phyloP scores from a whole-genome alignment of 495 filamentous ascomycete species.

The Penicillium bialowiezense region DNA sequence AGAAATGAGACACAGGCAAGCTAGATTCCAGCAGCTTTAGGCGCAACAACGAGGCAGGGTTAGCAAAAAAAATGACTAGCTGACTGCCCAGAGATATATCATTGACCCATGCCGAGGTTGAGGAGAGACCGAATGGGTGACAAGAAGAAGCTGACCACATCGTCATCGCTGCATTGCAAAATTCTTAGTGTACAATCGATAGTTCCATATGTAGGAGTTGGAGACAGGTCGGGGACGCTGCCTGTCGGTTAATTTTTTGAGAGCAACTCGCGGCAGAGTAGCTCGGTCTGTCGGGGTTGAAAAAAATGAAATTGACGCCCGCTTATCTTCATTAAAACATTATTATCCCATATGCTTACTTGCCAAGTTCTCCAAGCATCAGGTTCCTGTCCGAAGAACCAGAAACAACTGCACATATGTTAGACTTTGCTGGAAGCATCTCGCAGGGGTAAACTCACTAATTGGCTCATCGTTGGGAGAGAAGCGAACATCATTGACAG shows the following conservation, averaged over 20 bases:
- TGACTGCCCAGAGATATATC: no score
- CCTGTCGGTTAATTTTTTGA: background rate
- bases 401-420: constrained; percentile 65
- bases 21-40: no score
- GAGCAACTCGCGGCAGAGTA: background rate
- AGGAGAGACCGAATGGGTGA: no score
- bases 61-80: no score
- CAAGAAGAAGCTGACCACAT: no score
- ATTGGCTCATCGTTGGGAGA: constrained; percentile 80
- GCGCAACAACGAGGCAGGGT: no score
- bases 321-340: constrained; percentile 14
- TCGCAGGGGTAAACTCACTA: constrained; percentile 57
- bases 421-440: constrained; percentile 1
- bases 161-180: background rate
- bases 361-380: constrained; percentile 72
- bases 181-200: constrained; percentile 11
- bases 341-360: constrained; percentile 33
- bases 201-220: background rate
- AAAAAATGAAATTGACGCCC: constrained; percentile 18
- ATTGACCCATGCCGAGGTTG: no score
- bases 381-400: constrained; percentile 80
- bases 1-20: no score
- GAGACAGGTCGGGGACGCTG: background rate
- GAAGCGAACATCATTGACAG: constrained; percentile 93
- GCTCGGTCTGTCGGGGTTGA: background rate